Base-by-base conservation (phyloP, 805 yeast species). In the Hanseniaspora singularis region DNA sequence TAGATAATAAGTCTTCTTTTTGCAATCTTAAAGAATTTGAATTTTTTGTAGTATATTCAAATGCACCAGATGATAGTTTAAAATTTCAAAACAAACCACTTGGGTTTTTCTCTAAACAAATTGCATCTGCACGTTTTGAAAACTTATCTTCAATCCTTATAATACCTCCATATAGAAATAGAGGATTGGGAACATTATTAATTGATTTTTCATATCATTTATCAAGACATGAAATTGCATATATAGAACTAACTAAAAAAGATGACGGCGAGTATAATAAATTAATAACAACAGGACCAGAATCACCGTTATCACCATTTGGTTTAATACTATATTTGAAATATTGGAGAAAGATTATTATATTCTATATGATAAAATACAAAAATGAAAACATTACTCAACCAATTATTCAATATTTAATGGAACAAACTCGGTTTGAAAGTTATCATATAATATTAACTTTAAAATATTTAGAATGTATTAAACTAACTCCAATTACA, bases 61-160 rank as follows among this genome's bases (percentile, higher is more conserved):
- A 61, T 1, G 66, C 56, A 28, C 20, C 16, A 11, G 28, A 27
- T 11, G 19, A n/a, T 15, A 24, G 15, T 18, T 12, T 26, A 11
- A 19, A 24, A 2, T 12, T 33, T 42, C 43, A 67, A 51, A 52
- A 64, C 53, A 59, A 65, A 44, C 88, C 89, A 1, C 79, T 88
- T 80, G 98, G 96, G 1, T 92, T 86, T 58, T 92, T 86, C 57
- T 87, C 96, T 12, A 83, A 84, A 54, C 98, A 92, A 57, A 65
- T 81, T 37, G 65, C 81, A 0, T 79, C 95, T 0, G 71, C 72
- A 62, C 89, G 83, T 45, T 71, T 76, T 43, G 84, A 88, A 60
- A 92, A 89, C 58, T 66, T 92, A 32, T 96, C 96, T 0, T 92
- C 97, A 58, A 82, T 92, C 11, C 70, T 92, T 53, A 77, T 86